Conservation (phyloP, 208 protist species). For the Leishmania lainsoni region DNA sequence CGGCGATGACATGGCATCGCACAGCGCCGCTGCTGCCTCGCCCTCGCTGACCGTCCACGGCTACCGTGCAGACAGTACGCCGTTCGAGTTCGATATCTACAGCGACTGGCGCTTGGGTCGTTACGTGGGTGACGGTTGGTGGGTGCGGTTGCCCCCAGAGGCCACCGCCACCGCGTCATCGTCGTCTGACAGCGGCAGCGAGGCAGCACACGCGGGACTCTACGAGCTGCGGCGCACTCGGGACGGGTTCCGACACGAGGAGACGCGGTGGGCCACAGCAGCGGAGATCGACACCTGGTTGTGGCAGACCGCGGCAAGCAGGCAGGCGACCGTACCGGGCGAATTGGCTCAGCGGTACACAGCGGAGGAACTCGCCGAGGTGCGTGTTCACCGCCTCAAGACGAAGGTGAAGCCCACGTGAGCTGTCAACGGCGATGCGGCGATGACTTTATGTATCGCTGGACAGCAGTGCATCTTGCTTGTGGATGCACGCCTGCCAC, state of each 20-base stretch:
- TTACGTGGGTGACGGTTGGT: constrained; percentile 65
- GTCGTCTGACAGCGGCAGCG: background rate
- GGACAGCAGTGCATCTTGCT: background rate
- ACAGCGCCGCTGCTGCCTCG: background rate
- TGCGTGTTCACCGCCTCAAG: constrained; percentile 49
- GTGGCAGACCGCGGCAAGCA: constrained; percentile 13
- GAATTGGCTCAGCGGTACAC: constrained; percentile 36
- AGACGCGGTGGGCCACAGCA: constrained; percentile 31
- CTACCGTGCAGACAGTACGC: constrained; percentile 39
- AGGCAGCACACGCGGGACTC: constrained; percentile 6
- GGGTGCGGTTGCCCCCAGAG: constrained; percentile 51
- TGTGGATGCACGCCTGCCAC: background rate
- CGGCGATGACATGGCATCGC: background rate
- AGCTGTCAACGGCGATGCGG: background rate
- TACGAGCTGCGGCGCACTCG: constrained; percentile 67
- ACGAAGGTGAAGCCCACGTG: constrained; percentile 43
- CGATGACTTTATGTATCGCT: no score
- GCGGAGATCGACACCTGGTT: constrained; percentile 40
- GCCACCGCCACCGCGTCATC: constrained; percentile 1
- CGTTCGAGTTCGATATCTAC: constrained; percentile 49
- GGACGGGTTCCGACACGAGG: constrained; percentile 55
- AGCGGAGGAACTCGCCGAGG: constrained; percentile 48
- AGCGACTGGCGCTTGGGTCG: constrained; percentile 46
- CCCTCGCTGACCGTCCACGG: constrained; percentile 43
- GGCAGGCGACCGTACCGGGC: constrained; percentile 38